phyloP scores from a whole-genome alignment of 2,329 filamentous ascomycete species.

The Mariannaea elegans region DNA sequence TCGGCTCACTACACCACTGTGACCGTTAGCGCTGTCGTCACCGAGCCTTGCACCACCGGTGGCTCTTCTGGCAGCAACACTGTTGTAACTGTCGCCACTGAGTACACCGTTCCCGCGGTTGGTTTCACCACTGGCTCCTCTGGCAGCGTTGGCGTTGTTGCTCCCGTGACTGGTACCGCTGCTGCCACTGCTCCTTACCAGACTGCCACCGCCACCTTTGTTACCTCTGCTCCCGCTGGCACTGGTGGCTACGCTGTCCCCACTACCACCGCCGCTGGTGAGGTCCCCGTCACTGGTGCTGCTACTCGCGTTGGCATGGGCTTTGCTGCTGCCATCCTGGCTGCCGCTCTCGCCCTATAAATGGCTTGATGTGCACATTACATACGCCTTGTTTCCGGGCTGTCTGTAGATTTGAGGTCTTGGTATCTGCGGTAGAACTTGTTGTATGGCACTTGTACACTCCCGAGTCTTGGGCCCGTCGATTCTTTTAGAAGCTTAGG shows the following conservation, averaged over 20 bases:
- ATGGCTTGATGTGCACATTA: conserved; percentile 31
- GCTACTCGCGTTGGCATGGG: conserved; percentile 55
- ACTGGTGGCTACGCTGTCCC: conserved; percentile 47
- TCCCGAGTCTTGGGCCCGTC: conserved; percentile 27
- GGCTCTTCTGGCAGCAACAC: conserved; percentile 55
- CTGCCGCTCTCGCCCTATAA: conserved; percentile 58
- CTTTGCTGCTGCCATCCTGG: conserved; percentile 56
- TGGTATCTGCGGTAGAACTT: conserved; percentile 37
- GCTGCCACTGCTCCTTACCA: conserved; percentile 43
- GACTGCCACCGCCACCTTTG: conserved; percentile 31
- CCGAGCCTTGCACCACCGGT: conserved; percentile 60
- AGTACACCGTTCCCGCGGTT: conserved; percentile 63
- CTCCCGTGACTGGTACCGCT: conserved; percentile 50
- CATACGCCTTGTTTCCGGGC: conserved; percentile 36
- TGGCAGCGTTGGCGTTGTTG: conserved; percentile 29
- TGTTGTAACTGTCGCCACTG: conserved; percentile 60
- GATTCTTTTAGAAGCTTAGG: conserved; percentile 24
- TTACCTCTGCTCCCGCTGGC: conserved; percentile 40
- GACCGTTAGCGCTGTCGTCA: conserved; percentile 57
- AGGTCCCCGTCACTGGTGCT: conserved; percentile 50
- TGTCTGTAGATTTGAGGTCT: conserved; percentile 40
- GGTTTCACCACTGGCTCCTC: conserved; percentile 53
- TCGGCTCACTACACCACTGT: conserved; percentile 61
- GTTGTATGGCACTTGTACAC: conserved; percentile 38
- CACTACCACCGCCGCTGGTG: conserved; percentile 46